A percentile compares a stretch with the other conserved stretches of the same genome.
Conservation (phyloP, 1,284 basidiomycete species). For the Moesziomyces globuligerus region DNA sequence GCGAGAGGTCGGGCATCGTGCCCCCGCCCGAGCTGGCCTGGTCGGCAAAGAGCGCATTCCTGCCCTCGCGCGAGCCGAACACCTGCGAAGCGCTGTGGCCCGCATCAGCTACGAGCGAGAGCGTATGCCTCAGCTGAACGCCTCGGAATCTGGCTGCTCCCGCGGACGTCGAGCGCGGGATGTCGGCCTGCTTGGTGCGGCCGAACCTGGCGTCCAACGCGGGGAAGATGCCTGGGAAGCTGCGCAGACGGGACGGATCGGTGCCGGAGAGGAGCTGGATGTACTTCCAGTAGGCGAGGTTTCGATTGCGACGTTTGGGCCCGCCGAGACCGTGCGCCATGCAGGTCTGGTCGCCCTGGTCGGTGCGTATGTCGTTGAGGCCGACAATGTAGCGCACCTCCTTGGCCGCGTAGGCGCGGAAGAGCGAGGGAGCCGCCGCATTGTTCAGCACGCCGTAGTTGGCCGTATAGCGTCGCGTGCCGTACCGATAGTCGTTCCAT, state of each 20-base stretch:
- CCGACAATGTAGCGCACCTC: conserved; percentile 56
- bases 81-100: conserved; percentile 58
- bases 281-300: conserved; percentile 60
- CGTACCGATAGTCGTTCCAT: conserved; percentile 56
- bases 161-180: conserved; percentile 22
- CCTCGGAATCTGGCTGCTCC: conserved; percentile 14
- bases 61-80: conserved; percentile 48
- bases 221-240: conserved; percentile 52
- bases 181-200: conserved; percentile 12
- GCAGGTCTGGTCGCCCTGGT: conserved; percentile 56
- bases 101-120: conserved; percentile 53
- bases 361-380: conserved; percentile 25
- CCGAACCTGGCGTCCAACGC: conserved; percentile 22
- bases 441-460: conserved; percentile 14
- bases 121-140: conserved; percentile 36
- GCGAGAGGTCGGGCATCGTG: conserved; percentile 6
- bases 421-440: conserved; percentile 15
- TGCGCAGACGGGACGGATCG: conserved; percentile 2
- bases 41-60: conserved; percentile 57
- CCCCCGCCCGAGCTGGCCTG: conserved; percentile 16
- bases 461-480: conserved; percentile 20
- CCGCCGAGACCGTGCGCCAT: conserved; percentile 54
- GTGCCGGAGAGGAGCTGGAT: conserved; percentile 46
- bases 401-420: conserved; percentile 41
- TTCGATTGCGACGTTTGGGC: conserved; percentile 26